Evolutionary conservation across 352 stramenopile species (phyloP), one percentile per base, ranked within the genome.

Genomic region (Thalassiosira mediterranea): DNA sequence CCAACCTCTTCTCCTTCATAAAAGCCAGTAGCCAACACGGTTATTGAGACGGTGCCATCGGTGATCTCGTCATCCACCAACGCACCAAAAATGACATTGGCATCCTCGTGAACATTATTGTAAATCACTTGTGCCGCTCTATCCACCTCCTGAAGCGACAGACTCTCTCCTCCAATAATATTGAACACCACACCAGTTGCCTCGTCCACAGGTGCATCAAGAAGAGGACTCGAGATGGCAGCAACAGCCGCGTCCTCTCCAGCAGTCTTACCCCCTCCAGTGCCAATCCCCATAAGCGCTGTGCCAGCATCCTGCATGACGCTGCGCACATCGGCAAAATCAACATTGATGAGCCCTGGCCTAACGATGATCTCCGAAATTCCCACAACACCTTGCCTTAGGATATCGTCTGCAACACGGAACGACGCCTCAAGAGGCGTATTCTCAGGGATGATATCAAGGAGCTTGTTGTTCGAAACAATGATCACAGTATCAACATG

Each of bases 301-400:
- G 94, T 95, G 0, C 95, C 95, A 7, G 95, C 95, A 84, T 95
- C 95, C 31, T 90, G 91, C 66, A 98, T 90, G 63, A 98, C 96
- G 10, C 93, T 95, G 72, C 96, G 95, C 60, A 98, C 96, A 80
- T 98, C 95, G 21, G 95, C 95, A 83, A 98, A 98, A 82, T 98
- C 95, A 25, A 98, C 83, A 75, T 98, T 98, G 70, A 98, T 97
- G 23, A 98, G 78, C 40, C 95, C 95, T 4, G 95, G 93, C 44
- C 94, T 94, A 8, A 95, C 77, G 72, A 94, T 95, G 69, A 95
- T 95, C 23, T 95, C 90, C 1, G 77, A 90, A 62, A 95, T 95
- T 19, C 89, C 90, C 32, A 95, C 84, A 15, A 94, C 89, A 37
- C 90, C 91, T 76, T 95, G 90, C 54, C 90, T 57, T 25, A 95